Evolutionary conservation across 2,329 filamentous ascomycete genomes (phyloP), one percentile per base, ranked within the genome.

Genomic region (Leptographium galeiforme): DNA sequence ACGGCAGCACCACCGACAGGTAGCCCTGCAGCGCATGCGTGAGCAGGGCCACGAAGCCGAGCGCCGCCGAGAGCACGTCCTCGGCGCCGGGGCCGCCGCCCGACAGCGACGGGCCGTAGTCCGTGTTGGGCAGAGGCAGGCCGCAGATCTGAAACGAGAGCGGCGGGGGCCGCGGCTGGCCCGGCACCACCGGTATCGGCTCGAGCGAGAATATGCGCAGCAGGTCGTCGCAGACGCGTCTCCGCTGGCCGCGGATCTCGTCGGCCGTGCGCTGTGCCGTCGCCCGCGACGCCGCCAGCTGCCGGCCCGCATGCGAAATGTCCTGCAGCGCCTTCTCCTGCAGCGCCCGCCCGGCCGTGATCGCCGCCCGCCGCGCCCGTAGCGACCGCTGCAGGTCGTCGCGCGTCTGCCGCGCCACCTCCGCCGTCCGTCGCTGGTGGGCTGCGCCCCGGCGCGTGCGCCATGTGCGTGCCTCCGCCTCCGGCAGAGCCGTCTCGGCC

Each of bases 151-250:
- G 88, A 66, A 97, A 97, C 0, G 83, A 77, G 1, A 97, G 77
- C 0, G 88, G 77, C 4, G 77, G 72, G 13, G 70, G 71, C 8
- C 72, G 69, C 48, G n/a, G 36, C 38, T 18, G 48, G 43, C 8
- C 19, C 18, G 41, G 43, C 48, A 30, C 19, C 14, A 19, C 38
- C 0, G 72, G 69, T 2, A 67, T 63, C 0, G 89, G 84, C 10
- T 82, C 78, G 55, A 98, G 95, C 5, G 85, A 82, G 63, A 90
- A 96, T 54, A 96, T 87, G 50, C 73, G 71, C 13, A 81, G 72
- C 0, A 98, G 73, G 58, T 95, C 89, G 59, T 93, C 84, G 65
- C 89, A 90, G 53, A 97, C 87, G 39, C 93, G 84, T 14, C 90
- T 81, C 25, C 90, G 80, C 66, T 97, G 93, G n/a, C 86, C 88